phyloP scores from a whole-genome alignment of 768 basidiomycete species.

The Mycena indigotica region DNA sequence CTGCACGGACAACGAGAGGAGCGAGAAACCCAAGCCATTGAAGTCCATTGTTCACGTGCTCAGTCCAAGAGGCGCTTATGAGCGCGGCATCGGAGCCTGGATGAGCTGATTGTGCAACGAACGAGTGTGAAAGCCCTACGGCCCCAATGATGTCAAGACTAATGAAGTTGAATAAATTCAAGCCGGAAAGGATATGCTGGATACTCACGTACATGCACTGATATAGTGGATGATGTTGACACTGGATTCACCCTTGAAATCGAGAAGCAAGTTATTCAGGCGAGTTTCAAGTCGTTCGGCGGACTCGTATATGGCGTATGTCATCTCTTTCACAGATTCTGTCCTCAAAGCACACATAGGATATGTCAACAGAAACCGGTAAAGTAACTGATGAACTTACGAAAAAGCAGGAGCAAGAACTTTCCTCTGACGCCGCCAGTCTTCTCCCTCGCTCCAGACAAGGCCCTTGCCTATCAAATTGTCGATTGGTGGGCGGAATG shows the following conservation, averaged over 20 bases:
- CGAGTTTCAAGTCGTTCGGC: conserved; percentile 26
- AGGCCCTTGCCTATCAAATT: conserved; percentile 37
- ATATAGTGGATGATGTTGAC: conserved; percentile 27
- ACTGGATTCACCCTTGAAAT: conserved; percentile 15
- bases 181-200: background rate
- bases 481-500: conserved; percentile 35
- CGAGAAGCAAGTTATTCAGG: conserved; percentile 26
- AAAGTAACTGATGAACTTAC: conserved; percentile 33
- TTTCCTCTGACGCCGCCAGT: conserved; percentile 37
- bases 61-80: conserved; percentile 28
- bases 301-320: conserved; percentile 35
- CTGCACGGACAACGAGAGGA: conserved; percentile 30
- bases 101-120: conserved; percentile 25
- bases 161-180: background rate
- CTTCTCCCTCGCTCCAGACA: conserved; percentile 41
- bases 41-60: conserved; percentile 24
- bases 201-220: conserved; percentile 26
- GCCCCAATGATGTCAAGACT: conserved; percentile 35
- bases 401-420: conserved; percentile 38
- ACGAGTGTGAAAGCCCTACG: conserved; percentile 46
- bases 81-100: conserved; percentile 25
- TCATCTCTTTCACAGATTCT: conserved; percentile 37
- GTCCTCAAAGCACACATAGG: conserved; percentile 22
- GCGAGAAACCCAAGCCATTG: conserved; percentile 28
- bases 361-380: background rate